Base-by-base conservation (phyloP, 1,284 basidiomycete species). In the Rhodotorula sp. region DNA sequence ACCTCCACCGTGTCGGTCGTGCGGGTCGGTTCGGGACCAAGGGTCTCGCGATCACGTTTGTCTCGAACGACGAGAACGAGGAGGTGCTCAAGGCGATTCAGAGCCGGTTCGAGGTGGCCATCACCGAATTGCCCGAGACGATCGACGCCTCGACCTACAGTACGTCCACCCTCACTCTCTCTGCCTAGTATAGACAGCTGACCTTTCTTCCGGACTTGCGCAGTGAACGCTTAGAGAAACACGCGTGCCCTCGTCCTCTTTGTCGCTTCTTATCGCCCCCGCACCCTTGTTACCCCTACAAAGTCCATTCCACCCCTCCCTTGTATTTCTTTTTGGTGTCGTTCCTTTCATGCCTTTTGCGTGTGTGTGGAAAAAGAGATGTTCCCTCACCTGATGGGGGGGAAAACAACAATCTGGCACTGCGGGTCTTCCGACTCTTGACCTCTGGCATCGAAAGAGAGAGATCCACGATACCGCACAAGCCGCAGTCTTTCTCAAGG, bases 1-100 rank as follows among this genome's bases (percentile, higher is more conserved):
- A 99, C 83, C 87, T 99, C 67, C 97, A 99, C 84, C 91, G 97
- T 83, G 97, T 99, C 72, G 97, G 90, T 78, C 95, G 97, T 86
- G 97, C 97, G 76, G 97, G 97, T 78, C 92, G 97, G 79, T 99
- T 99, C 83, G 97, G 97, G 77, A 99, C 97, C 59, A 99, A 99
- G 84, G 97, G 97, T 87, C 88, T 99, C 54, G 95, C 95, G n/a
- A 94, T 99, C 82, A 96, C 94, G 16, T 99, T 97, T 81, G 92
- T 97, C 61, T 89, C 93, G 6, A 91, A 89, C 43, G 95, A 97
- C 66, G 88, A 86, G 73, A 97, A 99, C 81, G 89, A 92, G 81
- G 91, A 93, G 83, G 95, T 99, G 72, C 91, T 99, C 88, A 86
- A 89, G 66, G 86, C 90, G 34, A 96, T 97, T 77, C 93, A 97